phyloP scores from a whole-genome alignment of 2,329 filamentous ascomycete genomes.

The Teratosphaeria epicoccoides region DNA sequence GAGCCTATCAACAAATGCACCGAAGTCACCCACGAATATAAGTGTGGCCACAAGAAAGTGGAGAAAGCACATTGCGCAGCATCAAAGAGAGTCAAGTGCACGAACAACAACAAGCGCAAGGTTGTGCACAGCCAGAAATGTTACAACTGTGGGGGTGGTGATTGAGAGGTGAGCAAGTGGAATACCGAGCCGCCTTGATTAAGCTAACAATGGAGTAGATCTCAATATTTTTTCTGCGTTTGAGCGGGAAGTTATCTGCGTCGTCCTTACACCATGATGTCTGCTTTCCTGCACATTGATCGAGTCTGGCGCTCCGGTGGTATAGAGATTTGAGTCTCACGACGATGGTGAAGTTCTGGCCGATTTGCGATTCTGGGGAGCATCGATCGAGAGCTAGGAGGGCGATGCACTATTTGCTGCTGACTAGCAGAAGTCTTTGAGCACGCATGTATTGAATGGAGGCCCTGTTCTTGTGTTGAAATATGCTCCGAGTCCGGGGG shows the following conservation, averaged over 20 bases:
- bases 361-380: not conserved
- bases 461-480: not conserved
- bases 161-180: not conserved
- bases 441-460: not conserved
- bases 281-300: not conserved
- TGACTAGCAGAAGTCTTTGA: not conserved
- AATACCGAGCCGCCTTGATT: not conserved
- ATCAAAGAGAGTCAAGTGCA: slow-evolving; percentile 33
- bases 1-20: slow-evolving; percentile 32
- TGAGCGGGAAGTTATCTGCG: not conserved
- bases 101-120: slow-evolving; percentile 31
- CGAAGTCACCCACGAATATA: slow-evolving; percentile 37
- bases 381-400: not conserved
- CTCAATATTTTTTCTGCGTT: not conserved
- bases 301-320: slow-evolving; percentile 1
- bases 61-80: slow-evolving; percentile 38
- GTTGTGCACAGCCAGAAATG: slow-evolving; percentile 41
- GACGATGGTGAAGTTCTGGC: not conserved
- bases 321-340: slow-evolving; percentile 1
- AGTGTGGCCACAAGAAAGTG: slow-evolving; percentile 34
- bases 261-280: not conserved
- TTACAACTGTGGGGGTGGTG: slow-evolving; percentile 34
- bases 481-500: not conserved
- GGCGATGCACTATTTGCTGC: not conserved
- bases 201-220: not conserved